Conservation (phyloP, 768 basidiomycete genomes). For the Lentinula raphanica region DNA sequence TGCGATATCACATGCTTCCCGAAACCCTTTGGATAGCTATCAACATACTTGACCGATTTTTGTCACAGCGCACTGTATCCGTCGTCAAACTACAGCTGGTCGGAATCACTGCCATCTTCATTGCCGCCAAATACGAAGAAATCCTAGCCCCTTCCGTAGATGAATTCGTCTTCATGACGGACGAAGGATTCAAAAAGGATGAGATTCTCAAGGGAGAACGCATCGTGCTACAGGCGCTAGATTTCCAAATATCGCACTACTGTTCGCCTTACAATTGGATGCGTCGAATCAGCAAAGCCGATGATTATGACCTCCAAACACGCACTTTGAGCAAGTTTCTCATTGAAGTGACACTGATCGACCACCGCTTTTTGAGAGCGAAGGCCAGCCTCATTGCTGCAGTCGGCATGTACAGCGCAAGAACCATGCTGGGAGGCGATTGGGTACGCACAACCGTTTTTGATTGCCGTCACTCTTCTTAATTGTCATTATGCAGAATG, state of each 20-base stretch:
- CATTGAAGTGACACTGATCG: slow-evolving; percentile 91
- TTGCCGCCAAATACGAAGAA: slow-evolving; percentile 98
- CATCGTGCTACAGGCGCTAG: slow-evolving; percentile 91
- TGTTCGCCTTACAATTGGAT: slow-evolving; percentile 99
- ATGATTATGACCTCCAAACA: slow-evolving; percentile 98
- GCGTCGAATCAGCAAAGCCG: slow-evolving; percentile 95
- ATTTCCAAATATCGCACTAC: slow-evolving; percentile 94
- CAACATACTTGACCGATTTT: slow-evolving; percentile 93
- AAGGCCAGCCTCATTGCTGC: slow-evolving; percentile 94
- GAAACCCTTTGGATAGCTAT: slow-evolving; percentile 99
- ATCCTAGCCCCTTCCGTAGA: slow-evolving; percentile 95
- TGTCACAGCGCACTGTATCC: slow-evolving; percentile 83
- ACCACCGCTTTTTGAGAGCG: slow-evolving; percentile 86
- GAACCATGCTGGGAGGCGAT: slow-evolving; percentile 88
- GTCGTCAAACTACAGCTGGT: slow-evolving; percentile 92
- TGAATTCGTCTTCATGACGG: slow-evolving; percentile 99
- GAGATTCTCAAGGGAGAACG: slow-evolving; percentile 98
- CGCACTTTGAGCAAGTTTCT: slow-evolving; percentile 96
- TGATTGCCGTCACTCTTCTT: slow-evolving; percentile 23
- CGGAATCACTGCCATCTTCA: slow-evolving; percentile 98
- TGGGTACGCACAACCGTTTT: slow-evolving; percentile 68
- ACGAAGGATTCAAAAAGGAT: slow-evolving; percentile 88
- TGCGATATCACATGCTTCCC: slow-evolving; percentile 98
- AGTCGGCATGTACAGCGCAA: slow-evolving; percentile 94
- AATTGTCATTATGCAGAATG: slow-evolving; percentile 53